A percentile compares a stretch with the other conserved stretches of the same genome.
phyloP scores from a whole-genome alignment of 2,329 filamentous ascomycete species.

The Aureobasidium sp. region DNA sequence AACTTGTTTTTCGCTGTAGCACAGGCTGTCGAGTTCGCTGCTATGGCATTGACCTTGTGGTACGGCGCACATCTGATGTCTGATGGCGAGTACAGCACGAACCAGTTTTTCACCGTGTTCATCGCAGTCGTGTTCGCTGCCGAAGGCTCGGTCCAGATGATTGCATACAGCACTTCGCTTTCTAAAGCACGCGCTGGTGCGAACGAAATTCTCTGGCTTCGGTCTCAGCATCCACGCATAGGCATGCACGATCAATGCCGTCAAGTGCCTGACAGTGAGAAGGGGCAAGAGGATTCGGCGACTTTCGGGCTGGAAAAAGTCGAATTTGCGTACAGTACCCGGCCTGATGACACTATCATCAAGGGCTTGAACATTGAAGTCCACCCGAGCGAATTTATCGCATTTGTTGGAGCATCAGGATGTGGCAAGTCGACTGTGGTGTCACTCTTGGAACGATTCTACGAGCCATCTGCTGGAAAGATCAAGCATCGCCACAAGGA shows the following conservation, averaged over 20 bases:
- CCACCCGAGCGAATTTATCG: slow-evolving; percentile 33
- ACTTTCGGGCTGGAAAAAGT: slow-evolving; percentile 47
- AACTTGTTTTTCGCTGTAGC: slow-evolving; percentile 57
- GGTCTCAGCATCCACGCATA: slow-evolving; percentile 41
- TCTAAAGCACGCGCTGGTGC: neutral
- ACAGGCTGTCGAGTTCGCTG: slow-evolving; percentile 53
- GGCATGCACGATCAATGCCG: slow-evolving; percentile 34
- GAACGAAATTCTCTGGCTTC: slow-evolving; percentile 40
- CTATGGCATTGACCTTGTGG: slow-evolving; percentile 31
- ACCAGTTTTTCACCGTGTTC: slow-evolving; percentile 54
- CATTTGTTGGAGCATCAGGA: slow-evolving; percentile 39
- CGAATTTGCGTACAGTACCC: slow-evolving; percentile 57
- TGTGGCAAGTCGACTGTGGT: slow-evolving; percentile 39
- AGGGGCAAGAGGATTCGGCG: neutral
- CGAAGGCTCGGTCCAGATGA: slow-evolving; percentile 34
- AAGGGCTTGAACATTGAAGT: slow-evolving; percentile 44
- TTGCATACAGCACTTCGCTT: neutral
- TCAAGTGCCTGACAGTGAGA: neutral
- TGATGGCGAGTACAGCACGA: slow-evolving; percentile 28
- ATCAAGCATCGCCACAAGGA: slow-evolving; percentile 36
- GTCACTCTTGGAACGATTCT: slow-evolving; percentile 40
- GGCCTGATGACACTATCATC: slow-evolving; percentile 65
- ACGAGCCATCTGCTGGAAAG: slow-evolving; percentile 33
- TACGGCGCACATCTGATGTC: slow-evolving; percentile 29
- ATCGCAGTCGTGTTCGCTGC: slow-evolving; percentile 62